phyloP scores from a whole-genome alignment of 2,329 filamentous ascomycete genomes.

The Epichloe hybrida region DNA sequence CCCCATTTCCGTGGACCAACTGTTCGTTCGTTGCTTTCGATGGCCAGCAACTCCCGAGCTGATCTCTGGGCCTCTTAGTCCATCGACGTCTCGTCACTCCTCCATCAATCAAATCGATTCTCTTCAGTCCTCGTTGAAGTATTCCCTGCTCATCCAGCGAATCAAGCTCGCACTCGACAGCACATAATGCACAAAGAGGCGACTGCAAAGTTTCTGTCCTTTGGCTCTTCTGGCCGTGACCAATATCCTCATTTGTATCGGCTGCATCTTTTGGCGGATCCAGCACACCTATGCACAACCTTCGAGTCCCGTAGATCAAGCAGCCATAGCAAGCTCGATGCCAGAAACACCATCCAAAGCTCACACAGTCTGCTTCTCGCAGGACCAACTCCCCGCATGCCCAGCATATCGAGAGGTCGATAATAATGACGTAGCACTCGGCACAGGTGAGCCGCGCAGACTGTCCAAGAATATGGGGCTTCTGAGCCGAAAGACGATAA shows the following conservation, averaged over 20 bases:
- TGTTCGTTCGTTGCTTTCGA: not conserved
- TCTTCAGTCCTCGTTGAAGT: slow-evolving; percentile 28
- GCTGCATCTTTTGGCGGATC: slow-evolving; percentile 21
- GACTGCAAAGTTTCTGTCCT: slow-evolving; percentile 30
- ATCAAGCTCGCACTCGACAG: slow-evolving; percentile 26
- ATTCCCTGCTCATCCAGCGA: slow-evolving; percentile 16
- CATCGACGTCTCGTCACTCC: slow-evolving; percentile 32
- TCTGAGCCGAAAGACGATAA: slow-evolving; percentile 26
- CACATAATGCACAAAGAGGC: slow-evolving; percentile 36
- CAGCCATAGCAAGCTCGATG: slow-evolving; percentile 43
- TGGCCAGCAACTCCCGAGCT: not conserved
- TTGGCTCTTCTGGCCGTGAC: slow-evolving; percentile 3
- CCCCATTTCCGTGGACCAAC: slow-evolving; percentile 6
- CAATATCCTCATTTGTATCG: slow-evolving; percentile 4
- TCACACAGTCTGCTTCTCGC: slow-evolving; percentile 40
- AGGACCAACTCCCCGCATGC: slow-evolving; percentile 42
- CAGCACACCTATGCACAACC: slow-evolving; percentile 21
- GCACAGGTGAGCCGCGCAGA: slow-evolving; percentile 35
- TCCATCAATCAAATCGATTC: slow-evolving; percentile 30
- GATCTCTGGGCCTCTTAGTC: slow-evolving; percentile 15
- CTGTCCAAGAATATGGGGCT: slow-evolving; percentile 29
- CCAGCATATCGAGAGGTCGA: slow-evolving; percentile 44
- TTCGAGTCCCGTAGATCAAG: slow-evolving; percentile 33
- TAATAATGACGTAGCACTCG: slow-evolving; percentile 31
- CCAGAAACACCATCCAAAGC: slow-evolving; percentile 49